Evolutionary conservation across 192 early-diverging fungal species (phyloP), one percentile per base, ranked within the genome.

Genomic region (Backusella sp.): DNA sequence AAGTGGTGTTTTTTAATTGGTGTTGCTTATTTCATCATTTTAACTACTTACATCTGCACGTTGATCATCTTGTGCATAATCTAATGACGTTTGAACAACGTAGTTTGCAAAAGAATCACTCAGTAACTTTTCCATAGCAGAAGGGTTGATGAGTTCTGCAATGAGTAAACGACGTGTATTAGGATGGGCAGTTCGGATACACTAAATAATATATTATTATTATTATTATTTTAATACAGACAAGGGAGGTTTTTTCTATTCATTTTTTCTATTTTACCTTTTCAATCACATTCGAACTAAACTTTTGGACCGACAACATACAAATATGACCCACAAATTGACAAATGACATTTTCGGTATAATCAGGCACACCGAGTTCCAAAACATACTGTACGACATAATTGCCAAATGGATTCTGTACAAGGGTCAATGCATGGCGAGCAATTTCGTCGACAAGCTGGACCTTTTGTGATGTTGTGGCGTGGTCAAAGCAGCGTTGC

Each of bases 371-470:
- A 15, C 86, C 86, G 44, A 96, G 84, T 69, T 96, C 95, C 73
- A 96, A 85, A 26, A 96, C 92, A 65, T 96, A 96, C 82, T 96
- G 95, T 39, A 96, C 94, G 0, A 96, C 95, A 72, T 96, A 96
- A 86, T 96, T 96, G n/a, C 94, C 95, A 81, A 92, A 96, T 26
- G 93, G 93, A 76, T 96, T 94, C 79, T 95, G 89, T 1, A 96
- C 95, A 68, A 96, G 84, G 0, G 87, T 80, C 26, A 95, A 79
- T 1, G 91, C 93, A 81, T 95, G 77, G 17, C 78, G 83, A 17
- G 92, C 92, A 39, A 96, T 91, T 67, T 93, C 94, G 0, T 82
- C 78, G 4, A 94, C 94, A 21, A 96, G 78, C 85, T 94, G 94
- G 46, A 68, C 44, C 83, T 92, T 91, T 80, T 94, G 94, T 17